phyloP scores from a whole-genome alignment of 208 protist species.

The Balamuthia mandrillaris region DNA sequence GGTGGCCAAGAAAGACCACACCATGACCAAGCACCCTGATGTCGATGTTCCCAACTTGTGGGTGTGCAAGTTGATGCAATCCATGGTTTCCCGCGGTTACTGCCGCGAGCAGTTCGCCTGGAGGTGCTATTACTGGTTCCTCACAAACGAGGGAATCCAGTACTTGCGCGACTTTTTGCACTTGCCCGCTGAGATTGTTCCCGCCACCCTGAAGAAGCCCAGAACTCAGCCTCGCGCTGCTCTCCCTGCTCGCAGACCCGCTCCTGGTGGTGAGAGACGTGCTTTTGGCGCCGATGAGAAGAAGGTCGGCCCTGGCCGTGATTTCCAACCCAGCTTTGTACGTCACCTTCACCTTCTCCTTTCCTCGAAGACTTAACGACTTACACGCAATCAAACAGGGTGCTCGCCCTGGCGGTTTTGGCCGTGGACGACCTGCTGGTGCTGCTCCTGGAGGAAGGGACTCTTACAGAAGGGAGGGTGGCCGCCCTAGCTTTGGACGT shows the following conservation, averaged over 20 bases:
- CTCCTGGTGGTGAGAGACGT: conserved; percentile 1
- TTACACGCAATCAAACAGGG: not conserved
- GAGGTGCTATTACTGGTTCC: conserved; percentile 72
- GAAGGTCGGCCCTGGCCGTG: conserved; percentile 9
- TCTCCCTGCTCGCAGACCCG: not conserved
- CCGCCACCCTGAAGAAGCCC: conserved; percentile 70
- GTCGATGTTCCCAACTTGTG: conserved; percentile 72
- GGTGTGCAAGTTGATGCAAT: conserved; percentile 66
- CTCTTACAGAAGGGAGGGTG: conserved; percentile 24
- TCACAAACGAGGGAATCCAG: conserved; percentile 72
- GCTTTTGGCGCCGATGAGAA: conserved; percentile 11
- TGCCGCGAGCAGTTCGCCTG: conserved; percentile 76
- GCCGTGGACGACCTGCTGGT: not conserved
- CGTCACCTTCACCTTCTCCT: not conserved
- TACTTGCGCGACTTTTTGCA: conserved; percentile 72
- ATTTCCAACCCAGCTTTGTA: conserved; percentile 19
- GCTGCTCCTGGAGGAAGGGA: not conserved
- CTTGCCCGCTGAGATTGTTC: conserved; percentile 70
- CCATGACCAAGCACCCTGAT: conserved; percentile 54
- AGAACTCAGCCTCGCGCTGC: not conserved
- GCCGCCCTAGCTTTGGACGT: conserved; percentile 1
- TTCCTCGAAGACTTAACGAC: not conserved
- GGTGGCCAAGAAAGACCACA: conserved; percentile 50
- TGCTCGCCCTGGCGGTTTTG: not conserved
- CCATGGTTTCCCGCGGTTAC: conserved; percentile 62